phyloP scores from a whole-genome alignment of 2,329 filamentous ascomycete species.

The Decorospora gaudefroyi region DNA sequence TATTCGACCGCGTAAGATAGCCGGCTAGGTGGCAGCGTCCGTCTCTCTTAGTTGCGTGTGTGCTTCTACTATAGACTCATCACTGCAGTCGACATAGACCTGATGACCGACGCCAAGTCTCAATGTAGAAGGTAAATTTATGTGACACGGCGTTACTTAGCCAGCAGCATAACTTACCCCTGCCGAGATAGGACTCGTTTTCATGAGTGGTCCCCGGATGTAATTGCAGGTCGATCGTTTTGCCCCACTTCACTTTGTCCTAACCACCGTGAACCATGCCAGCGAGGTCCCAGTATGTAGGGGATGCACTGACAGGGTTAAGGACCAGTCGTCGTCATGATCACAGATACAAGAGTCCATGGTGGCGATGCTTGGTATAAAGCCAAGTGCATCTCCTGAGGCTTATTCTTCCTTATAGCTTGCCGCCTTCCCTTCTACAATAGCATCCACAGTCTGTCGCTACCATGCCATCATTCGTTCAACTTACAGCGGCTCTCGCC shows the following conservation, averaged over 20 bases:
- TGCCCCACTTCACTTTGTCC: slow-evolving; percentile 14
- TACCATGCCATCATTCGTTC: slow-evolving; percentile 42
- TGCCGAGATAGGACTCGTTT: slow-evolving; percentile 38
- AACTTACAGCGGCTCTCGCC: slow-evolving; percentile 41
- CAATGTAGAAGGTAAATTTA: slow-evolving; percentile 36
- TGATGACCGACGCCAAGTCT: slow-evolving; percentile 19
- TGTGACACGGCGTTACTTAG: slow-evolving; percentile 20
- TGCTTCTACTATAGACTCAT: slow-evolving; percentile 1
- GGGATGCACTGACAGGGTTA: slow-evolving; percentile 15
- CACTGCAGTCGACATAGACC: background rate
- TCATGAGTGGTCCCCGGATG: slow-evolving; percentile 27
- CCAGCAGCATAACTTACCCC: slow-evolving; percentile 26
- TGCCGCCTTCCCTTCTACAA: slow-evolving; percentile 17
- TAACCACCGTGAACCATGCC: slow-evolving; percentile 9
- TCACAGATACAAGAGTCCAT: slow-evolving; percentile 14
- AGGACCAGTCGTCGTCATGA: slow-evolving; percentile 9
- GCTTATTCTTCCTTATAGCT: slow-evolving; percentile 19
- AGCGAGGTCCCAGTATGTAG: slow-evolving; percentile 11
- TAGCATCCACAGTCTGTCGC: slow-evolving; percentile 9
- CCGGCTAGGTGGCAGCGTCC: slow-evolving; percentile 12
- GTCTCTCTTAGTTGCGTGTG: slow-evolving; percentile 9
- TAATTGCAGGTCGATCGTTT: slow-evolving; percentile 36
- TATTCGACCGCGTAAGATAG: slow-evolving; percentile 16
- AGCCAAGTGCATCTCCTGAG: slow-evolving; percentile 26
- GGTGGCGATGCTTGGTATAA: slow-evolving; percentile 34